Conservation (phyloP, 1,139 yeast species). For the Pichia sp. region DNA sequence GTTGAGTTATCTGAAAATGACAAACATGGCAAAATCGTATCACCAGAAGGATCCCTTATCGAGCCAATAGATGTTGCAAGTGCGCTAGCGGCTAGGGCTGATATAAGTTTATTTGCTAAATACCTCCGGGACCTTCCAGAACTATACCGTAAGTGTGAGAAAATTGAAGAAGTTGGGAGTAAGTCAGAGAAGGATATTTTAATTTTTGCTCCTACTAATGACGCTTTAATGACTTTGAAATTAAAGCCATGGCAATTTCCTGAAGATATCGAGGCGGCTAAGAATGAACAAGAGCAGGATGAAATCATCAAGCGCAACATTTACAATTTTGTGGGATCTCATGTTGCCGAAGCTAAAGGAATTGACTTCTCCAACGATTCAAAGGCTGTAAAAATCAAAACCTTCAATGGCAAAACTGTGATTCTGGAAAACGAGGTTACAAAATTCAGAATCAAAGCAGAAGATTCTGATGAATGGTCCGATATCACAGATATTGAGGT, state of each 20-base stretch:
- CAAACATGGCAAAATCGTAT: not conserved
- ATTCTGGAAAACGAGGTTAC: constrained; percentile 41
- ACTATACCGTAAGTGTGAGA: constrained; percentile 41
- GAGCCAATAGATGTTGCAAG: constrained; percentile 34
- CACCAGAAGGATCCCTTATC: not conserved
- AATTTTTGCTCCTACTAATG: constrained; percentile 58
- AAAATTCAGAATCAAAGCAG: constrained; percentile 37
- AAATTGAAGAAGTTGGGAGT: constrained; percentile 21
- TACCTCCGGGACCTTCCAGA: constrained; percentile 52
- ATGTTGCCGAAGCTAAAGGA: constrained; percentile 38
- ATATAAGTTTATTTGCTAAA: constrained; percentile 49
- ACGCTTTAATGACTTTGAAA: constrained; percentile 39
- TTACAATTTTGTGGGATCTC: constrained; percentile 49
- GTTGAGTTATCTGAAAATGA: constrained; percentile 16
- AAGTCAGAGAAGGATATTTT: constrained; percentile 33
- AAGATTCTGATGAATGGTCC: constrained; percentile 36
- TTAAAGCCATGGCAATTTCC: constrained; percentile 74
- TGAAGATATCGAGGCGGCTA: constrained; percentile 20
- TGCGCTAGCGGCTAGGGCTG: constrained; percentile 39
- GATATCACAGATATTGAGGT: constrained; percentile 42
- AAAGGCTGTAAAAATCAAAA: constrained; percentile 33
- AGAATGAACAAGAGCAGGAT: constrained; percentile 36
- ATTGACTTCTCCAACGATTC: constrained; percentile 21
- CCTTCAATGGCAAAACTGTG: constrained; percentile 42
- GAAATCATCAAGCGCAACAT: constrained; percentile 44